Base-by-base conservation (phyloP, 441 rosid species). In the Populus hybrid region DNA sequence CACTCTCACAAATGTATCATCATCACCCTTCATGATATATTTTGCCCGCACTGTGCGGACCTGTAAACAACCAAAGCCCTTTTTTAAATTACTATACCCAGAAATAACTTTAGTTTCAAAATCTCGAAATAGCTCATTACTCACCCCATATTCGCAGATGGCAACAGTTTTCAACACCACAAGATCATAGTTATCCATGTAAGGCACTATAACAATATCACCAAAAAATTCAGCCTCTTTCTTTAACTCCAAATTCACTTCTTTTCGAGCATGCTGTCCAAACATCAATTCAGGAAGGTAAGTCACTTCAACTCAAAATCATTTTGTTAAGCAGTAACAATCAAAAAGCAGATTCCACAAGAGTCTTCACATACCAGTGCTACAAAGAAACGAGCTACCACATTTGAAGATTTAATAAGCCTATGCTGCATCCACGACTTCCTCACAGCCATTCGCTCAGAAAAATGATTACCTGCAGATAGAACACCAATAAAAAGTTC, bases 401-500 rank as follows among this genome's bases (percentile, higher is more conserved):
- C 97, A 75, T 83, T 88, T 1, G 98, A 94, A 46, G 98, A 91
- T 83, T 79, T 85, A 79, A 96, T 85, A 75, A 94, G 90, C 74
- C 86, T 85, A 76, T 95, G 94, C 82, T 91, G 98, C 95, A 95
- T 89, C 99, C 99, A 92, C 50, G 98, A 88, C 87, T 89, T 95
- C 83, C 99, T 88, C 82, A 91, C 95, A 65, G 99, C 98, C 99
- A 95, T 95, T 70, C 99, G 87, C 89, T 94, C 99, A 2, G 95
- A 87, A 79, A 95, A 95, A 85, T 95, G 99, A 84, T 91, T 92
- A 75, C 97, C 99, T 0, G 98, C 97, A 74, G 98, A 95, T 79
- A 95, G 98, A 65, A 95, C 80, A n/a, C 97, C 99, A 0, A 94
- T 87, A 50, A 95, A 94, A 77, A 95, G 84, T 80, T 94, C 95